phyloP scores from a whole-genome alignment of 2,329 filamentous ascomycete species.

The Exophiala alcalophila region DNA sequence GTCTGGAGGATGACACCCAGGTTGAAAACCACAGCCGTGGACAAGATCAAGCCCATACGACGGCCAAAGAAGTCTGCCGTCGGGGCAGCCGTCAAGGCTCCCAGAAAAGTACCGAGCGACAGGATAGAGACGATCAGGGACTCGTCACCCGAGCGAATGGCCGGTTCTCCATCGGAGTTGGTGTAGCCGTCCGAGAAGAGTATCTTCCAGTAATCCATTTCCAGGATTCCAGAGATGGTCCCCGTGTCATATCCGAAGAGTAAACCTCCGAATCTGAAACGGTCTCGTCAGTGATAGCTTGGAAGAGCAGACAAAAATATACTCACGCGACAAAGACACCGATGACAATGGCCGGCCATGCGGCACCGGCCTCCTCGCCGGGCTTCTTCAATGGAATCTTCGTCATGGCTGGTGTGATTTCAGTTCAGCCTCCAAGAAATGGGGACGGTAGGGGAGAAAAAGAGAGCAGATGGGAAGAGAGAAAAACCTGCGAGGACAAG shows the following conservation, averaged over 20 bases:
- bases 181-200: neutral
- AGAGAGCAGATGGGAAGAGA: too few relatives aligned
- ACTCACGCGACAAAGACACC: too few relatives aligned
- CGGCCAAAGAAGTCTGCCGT: conserved; percentile 67
- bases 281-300: too few relatives aligned
- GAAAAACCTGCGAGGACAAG: too few relatives aligned
- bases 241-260: conserved; percentile 14
- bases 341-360: too few relatives aligned
- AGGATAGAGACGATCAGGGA: conserved; percentile 65
- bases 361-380: too few relatives aligned
- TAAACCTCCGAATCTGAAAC: conserved; percentile 10
- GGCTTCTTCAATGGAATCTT: too few relatives aligned
- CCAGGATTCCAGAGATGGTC: conserved; percentile 9
- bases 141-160: conserved; percentile 3
- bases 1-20: conserved; percentile 67
- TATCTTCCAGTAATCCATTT: conserved; percentile 7
- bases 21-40: conserved; percentile 57
- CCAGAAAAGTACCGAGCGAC: conserved; percentile 73
- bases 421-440: too few relatives aligned
- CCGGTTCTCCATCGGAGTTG: neutral
- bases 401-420: too few relatives aligned
- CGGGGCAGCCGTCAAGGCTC: conserved; percentile 67
- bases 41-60: conserved; percentile 64
- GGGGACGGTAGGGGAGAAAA: too few relatives aligned
- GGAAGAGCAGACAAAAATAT: too few relatives aligned